A percentile compares a stretch with the other conserved stretches of the same genome.
Conservation (phyloP, 441 rosid species). For the Melastoma candidum region DNA sequence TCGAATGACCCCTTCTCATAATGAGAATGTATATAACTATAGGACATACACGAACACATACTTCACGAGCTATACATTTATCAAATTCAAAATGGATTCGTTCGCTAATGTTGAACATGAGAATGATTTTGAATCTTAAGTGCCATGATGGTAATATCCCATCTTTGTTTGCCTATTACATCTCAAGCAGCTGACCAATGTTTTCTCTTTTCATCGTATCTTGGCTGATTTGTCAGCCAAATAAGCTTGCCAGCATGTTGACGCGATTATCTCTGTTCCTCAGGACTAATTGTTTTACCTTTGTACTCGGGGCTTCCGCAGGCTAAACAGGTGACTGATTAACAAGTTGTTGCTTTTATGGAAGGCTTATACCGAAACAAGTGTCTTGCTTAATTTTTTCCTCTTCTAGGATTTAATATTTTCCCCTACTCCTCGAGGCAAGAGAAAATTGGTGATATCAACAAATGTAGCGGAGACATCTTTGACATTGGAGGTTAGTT, state of each 20-base stretch:
- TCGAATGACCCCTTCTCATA: too few species aligned
- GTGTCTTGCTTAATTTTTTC: background rate
- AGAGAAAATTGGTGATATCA: constrained; percentile 85
- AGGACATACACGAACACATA: too few species aligned
- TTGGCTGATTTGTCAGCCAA: background rate
- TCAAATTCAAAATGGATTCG: too few species aligned
- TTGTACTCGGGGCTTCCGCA: constrained; percentile 87
- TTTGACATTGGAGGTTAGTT: constrained; percentile 74
- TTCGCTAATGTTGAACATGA: too few species aligned
- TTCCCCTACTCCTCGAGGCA: constrained; percentile 84
- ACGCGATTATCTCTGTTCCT: constrained; percentile 17
- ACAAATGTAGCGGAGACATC: constrained; percentile 98
- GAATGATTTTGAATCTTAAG: too few species aligned
- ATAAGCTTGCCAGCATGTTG: background rate
- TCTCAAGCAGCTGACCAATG: too few species aligned
- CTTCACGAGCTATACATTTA: too few species aligned
- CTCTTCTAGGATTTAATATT: constrained; percentile 63
- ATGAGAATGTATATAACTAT: too few species aligned
- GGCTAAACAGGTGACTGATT: constrained; percentile 53
- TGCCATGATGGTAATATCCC: too few species aligned
- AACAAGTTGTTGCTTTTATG: constrained; percentile 1
- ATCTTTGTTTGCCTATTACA: too few species aligned
- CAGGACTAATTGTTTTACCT: constrained; percentile 80
- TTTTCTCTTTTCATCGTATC: constrained; percentile 1
- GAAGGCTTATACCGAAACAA: constrained; percentile 7